Evolutionary conservation across 192 early-diverging fungal species (phyloP).

Genomic region (Coemansia javaensis): DNA sequence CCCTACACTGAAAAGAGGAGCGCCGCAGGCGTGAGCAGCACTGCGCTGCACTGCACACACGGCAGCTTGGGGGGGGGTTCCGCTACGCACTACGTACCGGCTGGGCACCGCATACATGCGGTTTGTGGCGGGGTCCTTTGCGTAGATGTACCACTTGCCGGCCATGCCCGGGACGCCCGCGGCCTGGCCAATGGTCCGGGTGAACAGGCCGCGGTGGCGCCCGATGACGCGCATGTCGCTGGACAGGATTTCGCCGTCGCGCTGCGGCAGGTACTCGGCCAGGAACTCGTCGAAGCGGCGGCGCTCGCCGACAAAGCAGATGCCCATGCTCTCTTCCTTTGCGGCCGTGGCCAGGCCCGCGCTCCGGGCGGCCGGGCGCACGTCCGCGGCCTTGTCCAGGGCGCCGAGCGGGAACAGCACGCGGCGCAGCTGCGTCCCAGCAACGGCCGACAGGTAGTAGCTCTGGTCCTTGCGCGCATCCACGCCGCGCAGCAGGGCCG

Average conservation of each 20-base stretch:
- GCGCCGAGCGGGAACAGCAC: conserved; percentile 80
- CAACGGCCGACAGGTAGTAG: conserved; percentile 79
- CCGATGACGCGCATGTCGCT: conserved; percentile 26
- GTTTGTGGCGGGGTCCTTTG: conserved; percentile 59
- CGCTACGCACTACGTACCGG: conserved; percentile 53
- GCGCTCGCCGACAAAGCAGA: conserved; percentile 90
- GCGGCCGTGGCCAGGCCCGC: conserved; percentile 57
- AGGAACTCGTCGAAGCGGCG: conserved; percentile 73
- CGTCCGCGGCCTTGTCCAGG: conserved; percentile 59
- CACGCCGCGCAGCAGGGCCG: conserved; percentile 28
- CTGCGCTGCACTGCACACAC: too few species aligned
- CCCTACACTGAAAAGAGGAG: conserved; percentile 2
- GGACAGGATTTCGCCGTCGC: conserved; percentile 41
- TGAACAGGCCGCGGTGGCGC: conserved; percentile 60
- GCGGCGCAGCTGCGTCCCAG: conserved; percentile 8
- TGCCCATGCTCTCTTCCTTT: conserved; percentile 89
- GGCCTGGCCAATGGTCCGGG: conserved; percentile 78
- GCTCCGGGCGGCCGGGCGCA: conserved; percentile 63
- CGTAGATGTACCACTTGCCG: conserved; percentile 71
- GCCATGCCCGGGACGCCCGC: conserved; percentile 59
- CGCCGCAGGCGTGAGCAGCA: conserved; percentile 1
- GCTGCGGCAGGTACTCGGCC: conserved; percentile 54
- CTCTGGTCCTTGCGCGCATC: conserved; percentile 89
- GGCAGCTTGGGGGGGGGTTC: too few species aligned
- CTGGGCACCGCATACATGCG: conserved; percentile 65